A percentile compares a stretch with the other conserved stretches of the same genome.
phyloP scores from a whole-genome alignment of 331 rosid genomes.

The Cucumis variabilis region DNA sequence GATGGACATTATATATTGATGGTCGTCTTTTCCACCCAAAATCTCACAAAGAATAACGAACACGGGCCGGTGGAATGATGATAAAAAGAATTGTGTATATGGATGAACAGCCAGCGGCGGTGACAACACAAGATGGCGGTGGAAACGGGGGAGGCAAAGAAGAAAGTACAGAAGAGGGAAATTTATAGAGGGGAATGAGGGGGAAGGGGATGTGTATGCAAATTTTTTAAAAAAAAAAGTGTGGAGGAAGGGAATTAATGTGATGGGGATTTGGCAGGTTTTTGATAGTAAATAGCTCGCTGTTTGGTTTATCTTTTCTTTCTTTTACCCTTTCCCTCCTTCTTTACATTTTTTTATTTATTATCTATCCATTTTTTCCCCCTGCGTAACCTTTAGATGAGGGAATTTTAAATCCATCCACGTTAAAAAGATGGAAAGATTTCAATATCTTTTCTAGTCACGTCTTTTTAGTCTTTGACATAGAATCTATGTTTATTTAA shows the following conservation, averaged over 20 bases:
- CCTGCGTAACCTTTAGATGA: too few relatives aligned
- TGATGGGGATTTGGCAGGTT: conserved; percentile 19
- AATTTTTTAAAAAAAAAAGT: neutral
- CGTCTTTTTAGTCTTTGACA: too few relatives aligned
- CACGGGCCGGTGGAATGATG: neutral
- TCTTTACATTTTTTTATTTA: neutral
- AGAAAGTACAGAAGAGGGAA: neutral
- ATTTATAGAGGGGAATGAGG: neutral
- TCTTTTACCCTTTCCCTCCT: neutral
- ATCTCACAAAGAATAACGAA: neutral
- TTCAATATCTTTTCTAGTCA: too few relatives aligned
- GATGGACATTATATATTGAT: conserved; percentile 42
- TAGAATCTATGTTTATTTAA: too few relatives aligned
- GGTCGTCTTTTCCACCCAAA: neutral
- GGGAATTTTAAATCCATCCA: too few relatives aligned
- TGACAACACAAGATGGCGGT: neutral
- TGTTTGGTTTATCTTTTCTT: neutral
- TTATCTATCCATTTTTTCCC: neutral
- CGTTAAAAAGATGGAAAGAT: too few relatives aligned
- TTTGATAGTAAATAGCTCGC: conserved; percentile 19
- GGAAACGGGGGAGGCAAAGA: neutral
- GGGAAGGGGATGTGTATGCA: neutral
- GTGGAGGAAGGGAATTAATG: conserved; percentile 20
- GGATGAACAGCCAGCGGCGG: neutral
- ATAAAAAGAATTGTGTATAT: too few relatives aligned